Conservation (phyloP, 2,329 filamentous ascomycete species). For the Colletotrichum sp. region DNA sequence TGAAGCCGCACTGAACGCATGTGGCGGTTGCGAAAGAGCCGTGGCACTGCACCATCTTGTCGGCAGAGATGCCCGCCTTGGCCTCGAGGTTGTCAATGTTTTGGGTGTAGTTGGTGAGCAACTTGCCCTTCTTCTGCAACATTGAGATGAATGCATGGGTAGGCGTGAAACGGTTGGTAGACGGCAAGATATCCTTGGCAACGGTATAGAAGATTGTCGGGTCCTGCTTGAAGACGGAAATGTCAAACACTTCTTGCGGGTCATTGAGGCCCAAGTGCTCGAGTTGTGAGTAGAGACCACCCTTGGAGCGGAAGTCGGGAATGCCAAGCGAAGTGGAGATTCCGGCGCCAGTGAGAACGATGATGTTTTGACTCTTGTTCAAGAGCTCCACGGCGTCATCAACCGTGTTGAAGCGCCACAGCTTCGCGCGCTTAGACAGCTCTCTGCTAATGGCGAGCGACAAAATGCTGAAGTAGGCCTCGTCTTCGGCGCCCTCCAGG, state of each 20-base stretch:
- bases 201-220: conserved; percentile 90
- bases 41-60: conserved; percentile 93
- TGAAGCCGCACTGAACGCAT: conserved; percentile 81
- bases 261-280: conserved; percentile 79
- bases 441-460: conserved; percentile 81
- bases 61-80: conserved; percentile 79
- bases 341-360: conserved; percentile 93
- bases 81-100: conserved; percentile 98
- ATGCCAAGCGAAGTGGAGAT: conserved; percentile 97
- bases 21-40: conserved; percentile 93
- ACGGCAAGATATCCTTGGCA: conserved; percentile 87
- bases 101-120: conserved; percentile 97
- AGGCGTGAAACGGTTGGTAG: conserved; percentile 80
- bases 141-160: conserved; percentile 94
- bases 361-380: conserved; percentile 77
- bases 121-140: conserved; percentile 84
- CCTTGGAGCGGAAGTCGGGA: conserved; percentile 94
- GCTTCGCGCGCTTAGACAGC: conserved; percentile 80
- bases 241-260: conserved; percentile 95
- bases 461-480: conserved; percentile 76
- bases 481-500: conserved; percentile 75
- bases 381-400: conserved; percentile 86
- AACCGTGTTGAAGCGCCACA: conserved; percentile 80
- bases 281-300: conserved; percentile 88
- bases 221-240: conserved; percentile 83